A percentile compares a stretch with the other conserved stretches of the same genome.
These are phyloP conservation scores for Striga hermonthica DNA, from an alignment of 305 asterid species.

Conservation along the genomic window DNA sequence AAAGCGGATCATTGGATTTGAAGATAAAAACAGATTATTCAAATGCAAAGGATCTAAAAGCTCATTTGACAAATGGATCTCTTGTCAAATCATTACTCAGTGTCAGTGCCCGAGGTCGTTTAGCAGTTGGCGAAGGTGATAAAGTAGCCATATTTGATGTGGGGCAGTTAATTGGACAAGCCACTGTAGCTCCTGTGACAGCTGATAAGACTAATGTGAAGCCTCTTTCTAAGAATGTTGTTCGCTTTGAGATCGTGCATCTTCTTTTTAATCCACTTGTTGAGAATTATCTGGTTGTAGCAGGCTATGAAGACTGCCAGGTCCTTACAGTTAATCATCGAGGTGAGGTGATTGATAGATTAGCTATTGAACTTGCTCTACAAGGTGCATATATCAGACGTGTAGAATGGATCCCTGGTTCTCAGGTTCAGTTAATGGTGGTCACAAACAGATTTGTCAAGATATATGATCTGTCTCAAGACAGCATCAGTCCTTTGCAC, in stretches of 20 bases:
- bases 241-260: slow-evolving; percentile 96
- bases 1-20: slow-evolving; percentile 96
- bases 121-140: slow-evolving; percentile 99
- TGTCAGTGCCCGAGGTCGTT: slow-evolving; percentile 86
- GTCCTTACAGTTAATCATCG: slow-evolving; percentile 93
- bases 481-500: slow-evolving; percentile 93
- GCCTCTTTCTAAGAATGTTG: slow-evolving; percentile 93
- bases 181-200: slow-evolving; percentile 88
- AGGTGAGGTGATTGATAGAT: slow-evolving; percentile 96
- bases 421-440: slow-evolving; percentile 98
- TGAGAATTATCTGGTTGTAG: slow-evolving; percentile 92
- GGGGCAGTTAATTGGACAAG: slow-evolving; percentile 98
- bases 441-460: slow-evolving; percentile 90
- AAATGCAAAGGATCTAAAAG: slow-evolving; percentile 91
- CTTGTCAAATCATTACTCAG: slow-evolving; percentile 91
- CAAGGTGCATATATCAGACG: slow-evolving; percentile 96
- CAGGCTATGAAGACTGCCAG: slow-evolving; percentile 99
- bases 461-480: slow-evolving; percentile 93
- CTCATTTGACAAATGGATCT: slow-evolving; percentile 91
- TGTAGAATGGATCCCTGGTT: slow-evolving; percentile 96
- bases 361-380: slow-evolving; percentile 94
- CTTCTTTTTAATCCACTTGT: slow-evolving; percentile 79
- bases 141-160: slow-evolving; percentile 98
- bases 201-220: slow-evolving; percentile 99
- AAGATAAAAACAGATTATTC: slow-evolving; percentile 97